These are phyloP conservation scores for Gypsophila paniculata DNA, from an alignment of 179 eudicot genomes.

Conservation along the genomic window DNA sequence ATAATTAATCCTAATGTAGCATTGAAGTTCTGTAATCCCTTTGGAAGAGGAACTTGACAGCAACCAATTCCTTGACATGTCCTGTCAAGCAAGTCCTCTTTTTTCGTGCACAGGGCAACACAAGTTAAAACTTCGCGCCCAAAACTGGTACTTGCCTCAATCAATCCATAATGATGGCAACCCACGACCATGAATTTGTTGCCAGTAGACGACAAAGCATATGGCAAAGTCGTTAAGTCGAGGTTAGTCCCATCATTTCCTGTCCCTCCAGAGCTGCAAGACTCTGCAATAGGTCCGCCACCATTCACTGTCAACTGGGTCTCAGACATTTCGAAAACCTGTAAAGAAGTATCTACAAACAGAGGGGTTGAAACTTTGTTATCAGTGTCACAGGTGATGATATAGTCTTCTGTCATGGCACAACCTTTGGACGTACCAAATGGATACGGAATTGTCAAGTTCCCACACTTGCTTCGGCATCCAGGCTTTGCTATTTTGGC, in stretches of 20 bases:
- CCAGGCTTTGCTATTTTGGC: constrained; percentile 22
- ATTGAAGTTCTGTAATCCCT: constrained; percentile 26
- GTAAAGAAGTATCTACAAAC: background rate
- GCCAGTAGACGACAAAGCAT: constrained; percentile 30
- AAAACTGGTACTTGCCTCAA: constrained; percentile 16
- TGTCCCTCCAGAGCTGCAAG: constrained; percentile 19
- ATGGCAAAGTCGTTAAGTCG: constrained; percentile 20
- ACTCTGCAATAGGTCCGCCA: constrained; percentile 2
- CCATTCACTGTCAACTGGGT: constrained; percentile 23
- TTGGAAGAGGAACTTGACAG: constrained; percentile 41
- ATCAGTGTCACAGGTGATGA: background rate
- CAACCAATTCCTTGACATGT: constrained; percentile 51
- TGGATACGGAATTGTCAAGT: constrained; percentile 29
- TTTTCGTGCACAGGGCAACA: constrained; percentile 29
- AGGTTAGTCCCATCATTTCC: background rate
- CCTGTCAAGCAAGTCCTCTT: constrained; percentile 32
- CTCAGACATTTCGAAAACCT: constrained; percentile 31
- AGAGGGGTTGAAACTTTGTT: background rate
- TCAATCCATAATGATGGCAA: constrained; percentile 37
- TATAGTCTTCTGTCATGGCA: constrained; percentile 15
- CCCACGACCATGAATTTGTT: constrained; percentile 42
- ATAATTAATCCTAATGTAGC: constrained; percentile 18
- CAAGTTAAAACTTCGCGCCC: constrained; percentile 31
- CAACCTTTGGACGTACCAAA: constrained; percentile 26
- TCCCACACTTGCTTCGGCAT: constrained; percentile 27